Base-by-base conservation (phyloP, 192 early-diverging fungal genomes). In the Cetraspora pellucida region DNA sequence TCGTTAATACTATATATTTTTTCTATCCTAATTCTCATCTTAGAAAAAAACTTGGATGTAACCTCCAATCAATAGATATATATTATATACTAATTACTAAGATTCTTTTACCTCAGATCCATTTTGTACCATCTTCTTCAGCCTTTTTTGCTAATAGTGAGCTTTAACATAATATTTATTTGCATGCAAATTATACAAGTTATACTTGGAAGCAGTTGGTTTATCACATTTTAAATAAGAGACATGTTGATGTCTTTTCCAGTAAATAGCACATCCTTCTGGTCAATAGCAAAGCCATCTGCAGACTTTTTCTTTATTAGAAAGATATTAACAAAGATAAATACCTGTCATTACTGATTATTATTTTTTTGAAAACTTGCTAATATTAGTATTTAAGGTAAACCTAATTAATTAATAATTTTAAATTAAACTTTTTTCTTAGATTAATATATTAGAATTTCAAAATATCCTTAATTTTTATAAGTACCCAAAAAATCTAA, bases 381-480 rank as follows among this genome's bases (percentile, higher is more conserved):
- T 46, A 46, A 21, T 68, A 68, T 37, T 47, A 68, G 1, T 68
- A 68, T 46, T 9, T 17, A 46, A 46, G 30, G 21, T 45, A 68
- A 68, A 46, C 45, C 17, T 68, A 23, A 68, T 68, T 68, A 67
- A 46, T 67, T 67, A 67, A 67, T 67, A 67, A 67, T 68, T 68
- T 68, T 16, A 67, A 68, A 46, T 68, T 68, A 68, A 67, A 66
- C n/a, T 66, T 66, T 66, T 66, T 66, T 66, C 43, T 66, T 43
- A 30, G 64, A 28, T 30, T 67, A 67, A 67, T 61, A 61, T 61
- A 28, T 25, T n/a, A 31, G 30, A 61, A 61, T 61, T 45, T 67
- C 23, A 60, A 60, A 60, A 60, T 60, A 60, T 1, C n/a, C 59
- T 60, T 60, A 60, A 30, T 21, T 60, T 10, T 25, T 10, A 60